Evolutionary conservation across 2,329 filamentous ascomycete genomes (phyloP).

Genomic region (Hansfordia pulvinata): DNA sequence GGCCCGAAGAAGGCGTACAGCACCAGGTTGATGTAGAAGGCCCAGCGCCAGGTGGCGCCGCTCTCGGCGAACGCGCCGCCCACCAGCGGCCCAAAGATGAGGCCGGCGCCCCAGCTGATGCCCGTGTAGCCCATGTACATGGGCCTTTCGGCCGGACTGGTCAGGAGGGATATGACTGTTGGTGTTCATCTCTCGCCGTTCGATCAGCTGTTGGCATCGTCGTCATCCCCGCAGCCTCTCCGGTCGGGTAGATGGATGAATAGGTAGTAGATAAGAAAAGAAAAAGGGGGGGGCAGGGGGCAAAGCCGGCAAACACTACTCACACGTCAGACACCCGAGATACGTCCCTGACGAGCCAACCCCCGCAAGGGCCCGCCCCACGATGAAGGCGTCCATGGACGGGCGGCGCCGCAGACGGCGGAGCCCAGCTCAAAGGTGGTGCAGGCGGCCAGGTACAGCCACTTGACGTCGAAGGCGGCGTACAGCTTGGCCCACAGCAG

Average conservation of each 20-base stretch:
- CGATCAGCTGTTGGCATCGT: no score
- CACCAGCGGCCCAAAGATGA: conserved; percentile 30
- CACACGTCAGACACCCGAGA: conserved; percentile 13
- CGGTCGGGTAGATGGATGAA: no score
- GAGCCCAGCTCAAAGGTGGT: conserved; percentile 11
- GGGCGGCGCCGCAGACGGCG: conserved; percentile 28
- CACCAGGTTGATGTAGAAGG: conserved; percentile 43
- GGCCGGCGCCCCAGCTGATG: conserved; percentile 27
- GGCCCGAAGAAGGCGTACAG: conserved; percentile 22
- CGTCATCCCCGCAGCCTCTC: no score
- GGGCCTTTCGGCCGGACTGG: conserved; percentile 11
- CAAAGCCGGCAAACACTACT: no score
- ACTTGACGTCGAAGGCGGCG: conserved; percentile 27
- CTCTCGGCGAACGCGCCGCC: conserved; percentile 29
- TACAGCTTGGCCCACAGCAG: conserved; percentile 22
- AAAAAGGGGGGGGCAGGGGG: no score
- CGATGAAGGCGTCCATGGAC: conserved; percentile 29
- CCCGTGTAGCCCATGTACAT: conserved; percentile 15
- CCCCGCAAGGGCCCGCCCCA: conserved; percentile 29
- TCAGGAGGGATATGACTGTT: conserved; percentile 11
- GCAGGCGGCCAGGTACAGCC: conserved; percentile 12
- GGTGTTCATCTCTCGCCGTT: no score
- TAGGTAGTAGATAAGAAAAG: no score
- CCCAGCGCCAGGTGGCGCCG: conserved; percentile 29
- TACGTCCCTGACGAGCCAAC: conserved; percentile 31